Conservation (phyloP, 768 basidiomycete genomes). For the Suillus subalutaceus region DNA sequence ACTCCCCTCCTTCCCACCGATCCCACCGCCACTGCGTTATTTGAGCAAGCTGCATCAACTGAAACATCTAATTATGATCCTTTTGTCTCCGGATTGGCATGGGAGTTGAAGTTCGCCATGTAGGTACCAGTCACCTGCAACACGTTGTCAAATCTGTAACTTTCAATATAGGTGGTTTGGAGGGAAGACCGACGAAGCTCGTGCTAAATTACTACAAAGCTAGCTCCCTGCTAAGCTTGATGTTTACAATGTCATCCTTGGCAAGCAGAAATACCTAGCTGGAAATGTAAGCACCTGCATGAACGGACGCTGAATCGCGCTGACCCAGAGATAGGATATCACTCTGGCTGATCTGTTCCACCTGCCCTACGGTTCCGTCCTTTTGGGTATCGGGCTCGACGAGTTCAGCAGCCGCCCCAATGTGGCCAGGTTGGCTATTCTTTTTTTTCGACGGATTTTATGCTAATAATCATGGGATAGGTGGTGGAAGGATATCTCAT, state of each 20-base stretch:
- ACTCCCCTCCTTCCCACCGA: constrained; percentile 40
- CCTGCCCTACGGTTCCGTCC: constrained; percentile 19
- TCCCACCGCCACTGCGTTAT: constrained; percentile 40
- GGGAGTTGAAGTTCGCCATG: constrained; percentile 51
- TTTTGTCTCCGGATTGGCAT: constrained; percentile 40
- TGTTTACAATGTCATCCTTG: constrained; percentile 37
- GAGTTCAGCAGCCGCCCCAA: constrained; percentile 22
- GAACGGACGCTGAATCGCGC: not conserved
- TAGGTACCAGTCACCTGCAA: constrained; percentile 27
- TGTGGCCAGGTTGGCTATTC: constrained; percentile 19
- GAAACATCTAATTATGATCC: constrained; percentile 58
- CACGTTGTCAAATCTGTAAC: not conserved
- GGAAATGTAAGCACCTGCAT: constrained; percentile 29
- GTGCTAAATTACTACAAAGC: constrained; percentile 27
- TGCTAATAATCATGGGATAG: constrained; percentile 20
- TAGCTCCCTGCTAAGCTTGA: constrained; percentile 36
- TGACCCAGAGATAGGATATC: constrained; percentile 14
- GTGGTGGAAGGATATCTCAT: constrained; percentile 53
- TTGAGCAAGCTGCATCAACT: constrained; percentile 54
- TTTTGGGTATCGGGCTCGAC: constrained; percentile 17
- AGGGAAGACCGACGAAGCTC: constrained; percentile 33
- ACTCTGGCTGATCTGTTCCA: constrained; percentile 27
- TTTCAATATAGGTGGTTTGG: constrained; percentile 21
- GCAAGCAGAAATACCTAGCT: constrained; percentile 37
- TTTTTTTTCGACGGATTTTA: not conserved